Conservation (phyloP, 225 moss, liverwort and hornwort genomes). For the Pseudoscleropodium purum region DNA sequence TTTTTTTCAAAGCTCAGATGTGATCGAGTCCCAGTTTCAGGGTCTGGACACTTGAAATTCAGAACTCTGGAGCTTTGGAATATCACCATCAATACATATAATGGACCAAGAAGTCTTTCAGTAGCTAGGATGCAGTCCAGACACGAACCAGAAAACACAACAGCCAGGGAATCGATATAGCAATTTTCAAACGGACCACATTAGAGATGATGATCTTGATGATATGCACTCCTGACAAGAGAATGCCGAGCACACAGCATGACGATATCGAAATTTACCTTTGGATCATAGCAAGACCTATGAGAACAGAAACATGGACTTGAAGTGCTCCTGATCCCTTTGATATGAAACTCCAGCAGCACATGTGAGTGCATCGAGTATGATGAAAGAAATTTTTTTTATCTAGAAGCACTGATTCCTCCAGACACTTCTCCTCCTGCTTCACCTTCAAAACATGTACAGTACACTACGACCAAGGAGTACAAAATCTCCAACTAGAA, state of each 20-base stretch:
- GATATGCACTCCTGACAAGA: neutral
- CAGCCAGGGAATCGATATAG: neutral
- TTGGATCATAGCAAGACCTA: neutral
- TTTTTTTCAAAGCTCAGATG: neutral
- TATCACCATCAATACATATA: neutral
- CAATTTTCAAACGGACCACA: neutral
- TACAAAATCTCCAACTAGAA: neutral
- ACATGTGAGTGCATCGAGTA: neutral
- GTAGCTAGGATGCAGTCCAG: neutral
- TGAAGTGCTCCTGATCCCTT: neutral
- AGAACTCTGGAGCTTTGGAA: neutral
- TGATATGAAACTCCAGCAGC: neutral
- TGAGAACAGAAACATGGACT: neutral
- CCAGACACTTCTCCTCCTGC: neutral
- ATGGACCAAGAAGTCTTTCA: neutral
- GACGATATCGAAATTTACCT: neutral
- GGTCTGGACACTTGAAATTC: neutral
- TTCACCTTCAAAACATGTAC: neutral
- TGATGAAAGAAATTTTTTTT: neutral
- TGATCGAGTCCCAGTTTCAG: neutral
- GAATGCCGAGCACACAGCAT: neutral
- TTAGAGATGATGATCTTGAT: neutral
- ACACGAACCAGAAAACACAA: too few relatives aligned
- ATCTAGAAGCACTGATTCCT: neutral
- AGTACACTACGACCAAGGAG: neutral